Conservation (phyloP, 768 basidiomycete genomes). For the Melanogaster broomeanus region DNA sequence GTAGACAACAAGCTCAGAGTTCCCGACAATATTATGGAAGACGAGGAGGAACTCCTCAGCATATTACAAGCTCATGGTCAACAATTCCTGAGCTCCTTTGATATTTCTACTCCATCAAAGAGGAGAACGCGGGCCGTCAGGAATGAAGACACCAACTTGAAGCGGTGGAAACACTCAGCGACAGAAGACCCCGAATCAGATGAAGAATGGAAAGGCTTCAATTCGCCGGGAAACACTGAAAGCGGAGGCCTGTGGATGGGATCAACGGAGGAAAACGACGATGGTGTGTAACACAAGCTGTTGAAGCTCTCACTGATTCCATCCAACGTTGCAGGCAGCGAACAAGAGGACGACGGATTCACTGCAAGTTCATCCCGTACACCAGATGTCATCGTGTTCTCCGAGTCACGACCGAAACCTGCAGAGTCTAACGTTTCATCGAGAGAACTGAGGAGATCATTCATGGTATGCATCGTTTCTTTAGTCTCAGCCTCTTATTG, state of each 20-base stretch:
- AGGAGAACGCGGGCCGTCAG: conserved; percentile 10
- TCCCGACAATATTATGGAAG: conserved; percentile 11
- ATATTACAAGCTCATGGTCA: conserved; percentile 48
- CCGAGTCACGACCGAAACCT: conserved; percentile 33
- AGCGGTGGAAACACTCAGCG: neutral
- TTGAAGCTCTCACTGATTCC: neutral
- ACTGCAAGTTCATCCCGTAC: conserved; percentile 33
- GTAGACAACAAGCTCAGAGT: no score
- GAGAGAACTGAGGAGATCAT: conserved; percentile 59
- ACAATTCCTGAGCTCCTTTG: conserved; percentile 46
- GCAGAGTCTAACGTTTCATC: conserved; percentile 17
- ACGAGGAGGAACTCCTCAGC: conserved; percentile 36
- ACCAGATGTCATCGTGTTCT: conserved; percentile 61
- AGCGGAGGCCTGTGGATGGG: neutral
- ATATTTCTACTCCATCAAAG: conserved; percentile 21
- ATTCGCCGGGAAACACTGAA: conserved; percentile 1
- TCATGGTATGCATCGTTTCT: conserved; percentile 61
- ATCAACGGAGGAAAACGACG: conserved; percentile 23
- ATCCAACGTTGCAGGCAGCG: conserved; percentile 31
- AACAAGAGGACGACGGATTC: conserved; percentile 49
- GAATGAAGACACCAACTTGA: conserved; percentile 26
- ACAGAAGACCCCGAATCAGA: conserved; percentile 24
- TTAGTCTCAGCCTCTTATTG: neutral
- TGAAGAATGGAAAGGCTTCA: conserved; percentile 47
- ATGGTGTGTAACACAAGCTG: conserved; percentile 8